These are phyloP conservation scores for Clarireedia monteithiana DNA, from an alignment of 2,329 filamentous ascomycete genomes.

Conservation along the genomic window DNA sequence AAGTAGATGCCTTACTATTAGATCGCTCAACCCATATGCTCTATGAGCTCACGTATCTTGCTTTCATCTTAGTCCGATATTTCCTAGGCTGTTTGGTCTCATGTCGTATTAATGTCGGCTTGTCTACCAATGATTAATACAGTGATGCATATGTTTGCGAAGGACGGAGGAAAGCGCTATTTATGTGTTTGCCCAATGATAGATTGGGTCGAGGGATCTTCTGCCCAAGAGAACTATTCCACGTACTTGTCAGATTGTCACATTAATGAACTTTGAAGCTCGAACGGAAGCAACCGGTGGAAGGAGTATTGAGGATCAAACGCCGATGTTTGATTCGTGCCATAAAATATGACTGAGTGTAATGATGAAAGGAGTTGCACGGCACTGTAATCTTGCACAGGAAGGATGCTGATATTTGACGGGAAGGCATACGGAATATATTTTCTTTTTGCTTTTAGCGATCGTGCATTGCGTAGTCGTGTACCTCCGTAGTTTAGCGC, in stretches of 20 bases:
- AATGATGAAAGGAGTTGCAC: not conserved
- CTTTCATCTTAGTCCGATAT: not conserved
- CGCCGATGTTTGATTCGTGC: not conserved
- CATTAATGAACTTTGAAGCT: not conserved
- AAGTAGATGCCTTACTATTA: conserved; percentile 72
- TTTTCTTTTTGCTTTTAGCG: conserved; percentile 24
- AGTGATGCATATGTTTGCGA: conserved; percentile 3
- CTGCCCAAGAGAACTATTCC: not conserved
- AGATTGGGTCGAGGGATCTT: not conserved
- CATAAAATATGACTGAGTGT: not conserved
- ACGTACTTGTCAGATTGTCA: conserved; percentile 1
- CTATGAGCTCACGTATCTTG: conserved; percentile 14
- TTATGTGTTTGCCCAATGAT: conserved; percentile 13
- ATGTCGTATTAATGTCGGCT: not conserved
- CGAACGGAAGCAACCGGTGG: not conserved
- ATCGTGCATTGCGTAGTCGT: conserved; percentile 12
- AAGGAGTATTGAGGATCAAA: not conserved
- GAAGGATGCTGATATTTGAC: too few relatives aligned
- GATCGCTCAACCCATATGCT: conserved; percentile 73
- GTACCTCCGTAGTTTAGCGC: conserved; percentile 24
- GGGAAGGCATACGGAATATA: conserved; percentile 12
- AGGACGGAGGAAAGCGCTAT: conserved; percentile 6
- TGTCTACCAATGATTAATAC: not conserved
- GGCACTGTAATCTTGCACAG: too few relatives aligned
- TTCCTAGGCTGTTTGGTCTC: conserved; percentile 4